These are phyloP conservation scores for Forsythia viridissima DNA, from an alignment of 257 asterid genomes.

Conservation along the genomic window DNA sequence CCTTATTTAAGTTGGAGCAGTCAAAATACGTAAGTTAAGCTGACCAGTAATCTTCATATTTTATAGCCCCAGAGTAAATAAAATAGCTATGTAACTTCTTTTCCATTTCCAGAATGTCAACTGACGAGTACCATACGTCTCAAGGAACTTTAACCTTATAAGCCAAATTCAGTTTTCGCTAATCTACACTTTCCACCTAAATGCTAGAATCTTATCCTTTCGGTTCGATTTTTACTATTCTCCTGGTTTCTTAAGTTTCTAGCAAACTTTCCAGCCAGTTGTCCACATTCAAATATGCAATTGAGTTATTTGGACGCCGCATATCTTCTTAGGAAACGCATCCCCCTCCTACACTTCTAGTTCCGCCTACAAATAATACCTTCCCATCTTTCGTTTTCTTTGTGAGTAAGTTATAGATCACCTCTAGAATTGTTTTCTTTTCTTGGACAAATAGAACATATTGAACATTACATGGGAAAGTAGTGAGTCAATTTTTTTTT, in stretches of 20 bases:
- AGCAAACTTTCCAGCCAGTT: neutral
- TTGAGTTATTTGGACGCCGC: neutral
- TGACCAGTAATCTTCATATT: neutral
- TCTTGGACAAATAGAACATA: neutral
- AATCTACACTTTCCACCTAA: neutral
- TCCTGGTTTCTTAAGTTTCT: neutral
- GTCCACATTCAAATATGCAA: neutral
- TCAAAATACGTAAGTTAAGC: neutral
- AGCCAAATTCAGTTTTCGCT: neutral
- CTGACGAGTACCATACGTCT: neutral
- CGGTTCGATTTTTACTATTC: neutral
- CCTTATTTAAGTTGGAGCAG: neutral
- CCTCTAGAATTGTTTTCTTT: neutral
- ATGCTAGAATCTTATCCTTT: neutral
- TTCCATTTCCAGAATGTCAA: neutral
- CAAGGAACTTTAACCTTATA: neutral
- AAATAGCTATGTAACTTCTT: neutral
- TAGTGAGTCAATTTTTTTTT: neutral
- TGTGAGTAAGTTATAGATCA: neutral
- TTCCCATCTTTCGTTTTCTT: neutral
- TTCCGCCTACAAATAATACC: neutral
- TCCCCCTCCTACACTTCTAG: neutral
- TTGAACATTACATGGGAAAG: neutral
- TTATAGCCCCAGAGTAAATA: neutral
- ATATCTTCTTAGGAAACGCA: neutral